phyloP scores from a whole-genome alignment of 2,329 filamentous ascomycete species.

The Ophiostoma quercus region DNA sequence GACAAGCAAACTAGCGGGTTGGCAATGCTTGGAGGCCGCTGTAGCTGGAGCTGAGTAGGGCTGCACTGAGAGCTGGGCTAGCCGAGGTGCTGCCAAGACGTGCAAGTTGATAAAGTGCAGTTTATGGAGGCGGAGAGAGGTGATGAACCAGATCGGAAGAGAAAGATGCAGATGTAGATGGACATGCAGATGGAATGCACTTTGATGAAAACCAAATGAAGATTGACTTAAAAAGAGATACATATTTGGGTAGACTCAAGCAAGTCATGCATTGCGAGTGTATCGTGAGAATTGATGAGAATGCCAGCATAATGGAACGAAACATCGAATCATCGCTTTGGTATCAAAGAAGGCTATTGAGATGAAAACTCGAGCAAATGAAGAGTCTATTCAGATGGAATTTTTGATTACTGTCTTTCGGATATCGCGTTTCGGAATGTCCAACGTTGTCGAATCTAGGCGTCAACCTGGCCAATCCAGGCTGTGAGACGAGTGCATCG shows the following conservation, averaged over 20 bases:
- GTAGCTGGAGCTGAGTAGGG: background rate
- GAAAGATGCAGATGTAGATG: background rate
- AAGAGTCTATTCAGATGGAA: too few species aligned
- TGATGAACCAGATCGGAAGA: background rate
- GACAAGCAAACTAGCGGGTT: background rate
- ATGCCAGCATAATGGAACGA: too few species aligned
- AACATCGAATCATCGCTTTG: too few species aligned
- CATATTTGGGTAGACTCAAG: background rate
- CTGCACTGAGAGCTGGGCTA: background rate
- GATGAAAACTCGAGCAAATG: too few species aligned
- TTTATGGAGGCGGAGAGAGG: background rate
- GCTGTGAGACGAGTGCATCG: background rate
- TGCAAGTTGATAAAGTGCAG: background rate
- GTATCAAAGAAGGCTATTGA: too few species aligned
- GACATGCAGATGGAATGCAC: background rate
- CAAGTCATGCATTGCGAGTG: too few species aligned
- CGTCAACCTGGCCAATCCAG: background rate
- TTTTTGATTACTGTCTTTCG: too few species aligned
- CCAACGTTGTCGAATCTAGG: background rate
- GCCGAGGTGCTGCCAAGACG: background rate
- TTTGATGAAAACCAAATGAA: too few species aligned
- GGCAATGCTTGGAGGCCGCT: conserved; percentile 9
- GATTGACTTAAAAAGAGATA: background rate
- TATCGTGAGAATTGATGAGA: background rate
- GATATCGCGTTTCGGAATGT: background rate